Conservation (phyloP, 2,329 filamentous ascomycete genomes). For the Botrytis cinerea region DNA sequence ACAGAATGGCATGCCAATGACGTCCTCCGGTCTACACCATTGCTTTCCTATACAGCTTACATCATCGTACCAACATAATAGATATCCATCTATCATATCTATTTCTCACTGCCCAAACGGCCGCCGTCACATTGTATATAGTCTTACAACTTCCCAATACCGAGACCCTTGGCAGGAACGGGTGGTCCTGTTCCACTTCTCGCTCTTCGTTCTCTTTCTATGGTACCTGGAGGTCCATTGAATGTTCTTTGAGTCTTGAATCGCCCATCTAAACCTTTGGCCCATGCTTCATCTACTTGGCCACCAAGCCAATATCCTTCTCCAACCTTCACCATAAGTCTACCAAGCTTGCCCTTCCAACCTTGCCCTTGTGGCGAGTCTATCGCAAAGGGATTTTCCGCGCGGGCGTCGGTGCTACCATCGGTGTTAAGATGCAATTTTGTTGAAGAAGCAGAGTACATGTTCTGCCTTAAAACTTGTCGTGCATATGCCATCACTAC, state of each 20-base stretch:
- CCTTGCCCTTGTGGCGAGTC: slow-evolving; percentile 75
- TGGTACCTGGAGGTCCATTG: slow-evolving; percentile 44
- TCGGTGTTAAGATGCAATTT: slow-evolving; percentile 42
- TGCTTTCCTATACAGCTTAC: slow-evolving; percentile 8
- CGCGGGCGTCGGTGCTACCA: slow-evolving; percentile 48
- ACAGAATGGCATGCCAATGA: not conserved
- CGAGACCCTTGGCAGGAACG: slow-evolving; percentile 32
- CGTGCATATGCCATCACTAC: slow-evolving; percentile 83
- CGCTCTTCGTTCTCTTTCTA: slow-evolving; percentile 48
- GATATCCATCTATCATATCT: slow-evolving; percentile 5
- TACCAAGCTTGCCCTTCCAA: slow-evolving; percentile 76
- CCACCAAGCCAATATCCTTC: slow-evolving; percentile 80
- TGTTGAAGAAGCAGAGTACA: slow-evolving; percentile 49
- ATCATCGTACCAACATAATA: not conserved
- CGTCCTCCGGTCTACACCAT: slow-evolving; percentile 8
- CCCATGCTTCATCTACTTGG: slow-evolving; percentile 65
- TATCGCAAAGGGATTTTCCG: slow-evolving; percentile 69
- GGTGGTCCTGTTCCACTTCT: slow-evolving; percentile 46
- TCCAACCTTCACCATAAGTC: slow-evolving; percentile 73
- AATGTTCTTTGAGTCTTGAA: slow-evolving; percentile 52
- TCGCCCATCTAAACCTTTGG: slow-evolving; percentile 61
- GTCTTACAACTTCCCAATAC: slow-evolving; percentile 20
- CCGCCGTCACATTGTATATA: slow-evolving; percentile 29
- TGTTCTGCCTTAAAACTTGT: slow-evolving; percentile 70
- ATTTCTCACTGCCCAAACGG: not conserved